Evolutionary conservation across 2,329 filamentous ascomycete genomes (phyloP), one percentile per base, ranked within the genome.

Genomic region (Claviceps sp.): DNA sequence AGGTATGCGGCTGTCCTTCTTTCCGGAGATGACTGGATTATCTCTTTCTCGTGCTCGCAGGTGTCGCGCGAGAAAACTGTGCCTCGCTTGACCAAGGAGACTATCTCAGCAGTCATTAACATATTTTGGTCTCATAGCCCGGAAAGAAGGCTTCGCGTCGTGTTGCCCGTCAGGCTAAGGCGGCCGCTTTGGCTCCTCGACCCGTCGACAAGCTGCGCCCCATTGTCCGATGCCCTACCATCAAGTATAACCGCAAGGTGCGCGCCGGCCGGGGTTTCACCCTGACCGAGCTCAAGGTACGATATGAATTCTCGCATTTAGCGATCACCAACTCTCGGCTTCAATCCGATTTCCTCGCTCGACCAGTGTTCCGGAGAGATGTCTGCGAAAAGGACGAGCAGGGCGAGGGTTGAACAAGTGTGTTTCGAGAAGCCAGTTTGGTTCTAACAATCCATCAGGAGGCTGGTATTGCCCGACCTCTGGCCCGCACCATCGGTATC

Each of bases 201-300:
- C 93, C 93, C 64, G 87, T 96, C 74, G 93, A 98, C 82, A 90
- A 88, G 76, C 82, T 98, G 71, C 85, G 90, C 72, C 93, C 93
- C 62, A 77, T 97, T 74, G 91, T 98, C 65, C 87, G 90, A 79
- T 97, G 91, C 85, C 91, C 93, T 70, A 91, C 88, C 66, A 76
- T 96, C 80, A 95, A 94, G 82, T 95, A 98, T 83, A 98, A 98
- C 88, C 90, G 93, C 71, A 89, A 89, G 71, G 86, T 94, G 70
- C 86, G 93, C 72, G 83, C 88, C 69, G 93, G 93, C 74, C 89
- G 93, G 80, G 93, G 93, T 72, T 98, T 98, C 86, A 88, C 91
- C 65, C 80, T 97, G 63, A 80, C 84, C 77, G 93, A 98, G 83
- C 81, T 98, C 72, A 98, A 98, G 90, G 91, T 96, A 86, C 61